phyloP scores from a whole-genome alignment of 2,329 filamentous ascomycete genomes.

The Penicillium palitans region DNA sequence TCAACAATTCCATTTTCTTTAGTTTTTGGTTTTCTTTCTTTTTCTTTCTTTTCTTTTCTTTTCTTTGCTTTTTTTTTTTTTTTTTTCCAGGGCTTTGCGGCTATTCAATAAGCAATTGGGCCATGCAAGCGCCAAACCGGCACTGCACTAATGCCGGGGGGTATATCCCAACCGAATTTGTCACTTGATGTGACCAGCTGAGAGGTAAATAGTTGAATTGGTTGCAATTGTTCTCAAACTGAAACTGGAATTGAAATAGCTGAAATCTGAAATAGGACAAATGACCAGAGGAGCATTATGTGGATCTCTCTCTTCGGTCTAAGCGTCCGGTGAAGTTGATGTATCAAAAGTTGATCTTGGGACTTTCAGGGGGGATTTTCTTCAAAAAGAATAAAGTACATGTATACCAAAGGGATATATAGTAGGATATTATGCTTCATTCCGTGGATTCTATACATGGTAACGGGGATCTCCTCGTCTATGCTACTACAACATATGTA shows the following conservation, averaged over 20 bases:
- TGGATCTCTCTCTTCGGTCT: conserved; percentile 1
- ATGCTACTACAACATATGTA: background rate
- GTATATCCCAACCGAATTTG: background rate
- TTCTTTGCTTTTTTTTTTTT: too few relatives aligned
- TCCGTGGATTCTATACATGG: background rate
- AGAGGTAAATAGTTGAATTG: background rate
- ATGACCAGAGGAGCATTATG: background rate
- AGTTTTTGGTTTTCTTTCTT: background rate
- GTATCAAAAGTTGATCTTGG: conserved; percentile 4
- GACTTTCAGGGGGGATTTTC: background rate
- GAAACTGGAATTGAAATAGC: background rate
- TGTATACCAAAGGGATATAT: background rate
- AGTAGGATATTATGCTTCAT: background rate
- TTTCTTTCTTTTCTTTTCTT: too few relatives aligned
- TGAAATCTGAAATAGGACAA: background rate
- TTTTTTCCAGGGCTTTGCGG: background rate
- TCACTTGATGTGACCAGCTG: conserved; percentile 1
- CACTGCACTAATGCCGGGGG: background rate
- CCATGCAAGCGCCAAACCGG: background rate
- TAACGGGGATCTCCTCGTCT: background rate
- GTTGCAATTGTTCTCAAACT: background rate
- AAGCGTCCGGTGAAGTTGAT: background rate
- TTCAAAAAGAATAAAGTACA: background rate
- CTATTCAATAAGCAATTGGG: conserved; percentile 13
- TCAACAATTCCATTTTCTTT: background rate